Evolutionary conservation across 164 flowering plant genomes (phyloP).

Genomic region (Liquidambar formosana): DNA sequence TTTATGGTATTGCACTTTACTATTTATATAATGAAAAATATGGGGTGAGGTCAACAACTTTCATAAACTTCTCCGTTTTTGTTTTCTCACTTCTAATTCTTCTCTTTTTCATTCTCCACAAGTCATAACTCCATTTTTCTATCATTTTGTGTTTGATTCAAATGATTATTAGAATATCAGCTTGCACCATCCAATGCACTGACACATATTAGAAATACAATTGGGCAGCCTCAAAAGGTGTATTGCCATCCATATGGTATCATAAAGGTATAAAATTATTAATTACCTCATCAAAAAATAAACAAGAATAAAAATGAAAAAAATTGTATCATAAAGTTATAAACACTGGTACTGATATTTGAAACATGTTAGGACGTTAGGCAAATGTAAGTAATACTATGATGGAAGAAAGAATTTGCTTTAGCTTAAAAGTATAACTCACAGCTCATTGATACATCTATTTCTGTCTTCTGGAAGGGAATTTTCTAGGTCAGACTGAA

Average conservation of each 20-base stretch:
- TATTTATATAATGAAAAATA: too few species aligned
- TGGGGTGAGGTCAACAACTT: too few species aligned
- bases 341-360: not conserved
- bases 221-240: not conserved
- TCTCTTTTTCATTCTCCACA: too few species aligned
- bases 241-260: not conserved
- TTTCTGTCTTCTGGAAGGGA: constrained; percentile 87
- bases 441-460: constrained; percentile 93
- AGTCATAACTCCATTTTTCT: too few species aligned
- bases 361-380: not conserved
- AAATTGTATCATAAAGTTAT: not conserved
- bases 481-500: constrained; percentile 85
- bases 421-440: constrained; percentile 33
- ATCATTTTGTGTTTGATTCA: not conserved
- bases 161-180: not conserved
- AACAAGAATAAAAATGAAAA: too few species aligned
- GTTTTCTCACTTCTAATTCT: too few species aligned
- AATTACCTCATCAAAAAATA: too few species aligned
- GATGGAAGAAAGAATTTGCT: not conserved
- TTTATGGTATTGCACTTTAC: too few species aligned
- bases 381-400: not conserved
- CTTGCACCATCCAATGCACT: not conserved
- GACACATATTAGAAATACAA: not conserved
- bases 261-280: too few species aligned
- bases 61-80: too few species aligned